phyloP scores from a whole-genome alignment of 495 filamentous ascomycete species.

The Penicillium steckii region DNA sequence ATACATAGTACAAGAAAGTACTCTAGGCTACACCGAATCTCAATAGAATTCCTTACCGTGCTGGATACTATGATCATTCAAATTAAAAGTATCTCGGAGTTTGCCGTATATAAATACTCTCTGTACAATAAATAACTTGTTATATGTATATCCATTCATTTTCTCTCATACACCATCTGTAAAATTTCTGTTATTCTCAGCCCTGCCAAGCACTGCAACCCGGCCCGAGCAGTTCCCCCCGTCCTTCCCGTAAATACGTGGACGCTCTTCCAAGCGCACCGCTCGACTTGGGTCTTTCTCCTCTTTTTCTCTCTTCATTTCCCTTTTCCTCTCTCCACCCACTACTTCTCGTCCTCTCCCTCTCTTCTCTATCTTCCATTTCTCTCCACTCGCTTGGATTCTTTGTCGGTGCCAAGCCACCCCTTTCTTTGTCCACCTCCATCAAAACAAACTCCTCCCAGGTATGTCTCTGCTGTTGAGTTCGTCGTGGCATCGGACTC shows the following conservation, averaged over 20 bases:
- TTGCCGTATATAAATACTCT: no score
- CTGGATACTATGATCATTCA: no score
- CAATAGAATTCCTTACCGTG: no score
- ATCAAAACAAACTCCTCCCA: neutral
- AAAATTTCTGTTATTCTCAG: neutral
- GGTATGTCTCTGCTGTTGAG: constrained; percentile 3
- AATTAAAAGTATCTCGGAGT: no score
- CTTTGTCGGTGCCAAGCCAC: constrained; percentile 2
- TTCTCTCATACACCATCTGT: no score
- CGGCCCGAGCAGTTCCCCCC: neutral
- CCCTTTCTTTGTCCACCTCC: neutral
- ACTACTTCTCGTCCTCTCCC: constrained; percentile 1
- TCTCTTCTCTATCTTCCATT: constrained; percentile 8
- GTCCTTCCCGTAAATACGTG: constrained; percentile 9
- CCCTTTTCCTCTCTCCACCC: constrained; percentile 2
- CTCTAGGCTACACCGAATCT: no score
- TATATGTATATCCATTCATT: no score
- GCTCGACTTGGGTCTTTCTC: neutral
- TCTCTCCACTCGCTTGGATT: constrained; percentile 15
- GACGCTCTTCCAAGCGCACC: neutral
- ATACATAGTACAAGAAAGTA: no score
- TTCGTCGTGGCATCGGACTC: neutral
- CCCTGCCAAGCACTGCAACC: constrained; percentile 4
- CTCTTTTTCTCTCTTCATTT: constrained; percentile 20
- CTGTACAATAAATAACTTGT: no score